Evolutionary conservation across 768 basidiomycete genomes (phyloP).

Genomic region (Trichaptum fuscoviolaceum): DNA sequence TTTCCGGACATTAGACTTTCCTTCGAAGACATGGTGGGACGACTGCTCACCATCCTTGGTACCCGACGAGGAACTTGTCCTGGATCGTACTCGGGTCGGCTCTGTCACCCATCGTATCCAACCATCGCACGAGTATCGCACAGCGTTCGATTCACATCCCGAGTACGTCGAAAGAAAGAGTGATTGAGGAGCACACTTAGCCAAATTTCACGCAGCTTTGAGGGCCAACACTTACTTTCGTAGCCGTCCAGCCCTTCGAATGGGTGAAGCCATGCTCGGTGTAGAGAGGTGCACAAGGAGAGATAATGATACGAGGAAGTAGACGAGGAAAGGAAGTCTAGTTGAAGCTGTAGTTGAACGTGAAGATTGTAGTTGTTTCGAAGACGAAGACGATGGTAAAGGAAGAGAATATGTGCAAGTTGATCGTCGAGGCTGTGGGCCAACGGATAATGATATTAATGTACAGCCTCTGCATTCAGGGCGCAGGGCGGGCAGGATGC

Average conservation of each 20-base stretch:
- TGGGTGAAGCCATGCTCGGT: background rate
- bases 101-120: slow-evolving; percentile 23
- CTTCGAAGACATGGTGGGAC: background rate
- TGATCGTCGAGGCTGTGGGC: no score
- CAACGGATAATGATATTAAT: background rate
- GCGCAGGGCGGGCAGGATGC: background rate
- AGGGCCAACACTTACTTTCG: background rate
- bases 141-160: background rate
- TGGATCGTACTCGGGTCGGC: slow-evolving; percentile 74
- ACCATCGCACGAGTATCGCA: background rate
- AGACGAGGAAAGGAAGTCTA: background rate
- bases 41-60: slow-evolving; percentile 72
- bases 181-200: background rate
- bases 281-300: background rate
- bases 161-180: background rate
- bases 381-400: background rate
- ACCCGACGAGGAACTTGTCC: slow-evolving; percentile 79
- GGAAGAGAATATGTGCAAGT: background rate
- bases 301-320: background rate
- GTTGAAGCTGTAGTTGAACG: no score
- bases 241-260: background rate
- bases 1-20: background rate
- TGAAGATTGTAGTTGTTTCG: no score
- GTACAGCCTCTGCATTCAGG: background rate
- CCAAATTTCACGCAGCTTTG: background rate